Conservation (phyloP, 495 filamentous ascomycete genomes). For the Apiosordaria backusii region DNA sequence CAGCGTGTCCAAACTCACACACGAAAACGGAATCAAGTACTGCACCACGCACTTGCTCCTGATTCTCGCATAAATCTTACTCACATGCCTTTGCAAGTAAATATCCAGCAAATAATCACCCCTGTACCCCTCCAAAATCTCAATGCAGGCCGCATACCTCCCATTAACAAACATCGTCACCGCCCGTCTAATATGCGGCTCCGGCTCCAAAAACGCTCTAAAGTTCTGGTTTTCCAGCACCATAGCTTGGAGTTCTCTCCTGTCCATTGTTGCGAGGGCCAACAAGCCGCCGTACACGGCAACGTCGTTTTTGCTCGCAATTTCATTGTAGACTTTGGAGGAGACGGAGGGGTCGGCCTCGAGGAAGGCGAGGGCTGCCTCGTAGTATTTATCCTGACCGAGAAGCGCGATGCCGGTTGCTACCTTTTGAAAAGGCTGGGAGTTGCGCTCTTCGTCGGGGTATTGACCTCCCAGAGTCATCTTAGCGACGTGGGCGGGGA, state of each 20-base stretch:
- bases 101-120: conserved; percentile 87
- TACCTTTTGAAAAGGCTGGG: conserved; percentile 63
- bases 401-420: conserved; percentile 70
- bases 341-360: conserved; percentile 49
- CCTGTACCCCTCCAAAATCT: conserved; percentile 74
- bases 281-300: conserved; percentile 89
- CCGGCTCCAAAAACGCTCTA: conserved; percentile 83
- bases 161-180: conserved; percentile 82
- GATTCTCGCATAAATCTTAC: conserved; percentile 65
- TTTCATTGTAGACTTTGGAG: conserved; percentile 61
- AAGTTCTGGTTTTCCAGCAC: conserved; percentile 80
- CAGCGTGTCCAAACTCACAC: conserved; percentile 67
- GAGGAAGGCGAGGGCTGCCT: conserved; percentile 73
- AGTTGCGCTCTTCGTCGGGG: conserved; percentile 55
- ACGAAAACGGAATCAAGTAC: conserved; percentile 78
- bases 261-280: conserved; percentile 85
- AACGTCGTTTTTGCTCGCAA: conserved; percentile 80
- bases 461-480: conserved; percentile 48
- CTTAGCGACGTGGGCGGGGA: conserved; percentile 65
- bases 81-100: conserved; percentile 73
- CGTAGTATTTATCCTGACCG: conserved; percentile 58
- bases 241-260: conserved; percentile 63
- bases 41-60: conserved; percentile 89
- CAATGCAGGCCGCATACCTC: conserved; percentile 79
- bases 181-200: conserved; percentile 90